These are phyloP conservation scores for Vachellia pachyceras DNA, from an alignment of 306 rosid genomes.

Conservation along the genomic window DNA sequence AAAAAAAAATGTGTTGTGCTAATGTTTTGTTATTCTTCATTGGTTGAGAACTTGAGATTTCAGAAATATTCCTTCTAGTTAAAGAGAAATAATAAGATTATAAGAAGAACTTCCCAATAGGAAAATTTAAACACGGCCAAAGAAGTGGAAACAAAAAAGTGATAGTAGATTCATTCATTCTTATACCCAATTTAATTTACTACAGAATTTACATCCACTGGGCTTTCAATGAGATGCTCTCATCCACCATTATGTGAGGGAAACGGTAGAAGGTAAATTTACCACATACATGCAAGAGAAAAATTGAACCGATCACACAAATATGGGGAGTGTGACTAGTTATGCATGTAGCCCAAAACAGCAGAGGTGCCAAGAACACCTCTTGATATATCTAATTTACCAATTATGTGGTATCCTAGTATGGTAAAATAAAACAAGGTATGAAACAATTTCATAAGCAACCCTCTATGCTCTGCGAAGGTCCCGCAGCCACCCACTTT, in stretches of 20 bases:
- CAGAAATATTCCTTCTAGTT: background rate
- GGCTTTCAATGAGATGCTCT: too few relatives aligned
- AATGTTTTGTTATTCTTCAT: background rate
- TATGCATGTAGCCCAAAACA: conserved; percentile 43
- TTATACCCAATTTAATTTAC: conserved; percentile 42
- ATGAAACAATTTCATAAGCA: conserved; percentile 46
- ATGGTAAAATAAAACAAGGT: conserved; percentile 49
- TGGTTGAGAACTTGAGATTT: background rate
- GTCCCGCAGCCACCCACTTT: conserved; percentile 34
- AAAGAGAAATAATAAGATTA: background rate
- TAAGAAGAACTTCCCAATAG: background rate
- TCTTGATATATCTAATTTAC: conserved; percentile 39
- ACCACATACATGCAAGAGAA: conserved; percentile 49
- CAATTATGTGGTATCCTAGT: conserved; percentile 49
- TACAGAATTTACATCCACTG: conserved; percentile 52
- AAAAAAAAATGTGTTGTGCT: background rate
- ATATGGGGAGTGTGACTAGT: conserved; percentile 21
- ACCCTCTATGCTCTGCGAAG: conserved; percentile 46
- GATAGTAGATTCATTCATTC: conserved; percentile 26
- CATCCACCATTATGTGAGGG: conserved; percentile 20
- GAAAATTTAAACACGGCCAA: background rate
- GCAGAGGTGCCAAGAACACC: conserved; percentile 58
- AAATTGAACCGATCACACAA: conserved; percentile 37
- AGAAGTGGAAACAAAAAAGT: conserved; percentile 11
- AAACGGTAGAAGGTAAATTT: conserved; percentile 39